These are phyloP conservation scores for Chaetomiaceae sp. DNA, from an alignment of 2,329 filamentous ascomycete genomes.

Conservation along the genomic window DNA sequence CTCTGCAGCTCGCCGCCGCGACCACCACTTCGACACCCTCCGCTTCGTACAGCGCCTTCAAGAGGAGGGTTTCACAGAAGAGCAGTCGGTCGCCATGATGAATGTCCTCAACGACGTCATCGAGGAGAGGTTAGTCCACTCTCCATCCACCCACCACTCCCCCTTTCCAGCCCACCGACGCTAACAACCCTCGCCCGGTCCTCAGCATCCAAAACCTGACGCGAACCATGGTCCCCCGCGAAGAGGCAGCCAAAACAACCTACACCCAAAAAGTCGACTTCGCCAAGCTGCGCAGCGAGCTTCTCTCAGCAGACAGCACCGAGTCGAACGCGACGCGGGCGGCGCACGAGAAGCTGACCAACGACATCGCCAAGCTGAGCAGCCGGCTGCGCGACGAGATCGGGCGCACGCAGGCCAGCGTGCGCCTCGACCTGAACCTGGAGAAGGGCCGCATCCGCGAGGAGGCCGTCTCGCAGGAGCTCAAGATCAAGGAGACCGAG, in stretches of 20 bases:
- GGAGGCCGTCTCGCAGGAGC: slow-evolving; percentile 91
- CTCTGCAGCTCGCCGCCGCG: slow-evolving; percentile 56
- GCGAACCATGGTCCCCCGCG: slow-evolving; percentile 93
- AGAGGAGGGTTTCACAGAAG: slow-evolving; percentile 89
- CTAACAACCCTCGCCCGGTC: slow-evolving; percentile 5
- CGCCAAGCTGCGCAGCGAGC: slow-evolving; percentile 89
- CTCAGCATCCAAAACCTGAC: slow-evolving; percentile 89
- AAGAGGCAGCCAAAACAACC: slow-evolving; percentile 79
- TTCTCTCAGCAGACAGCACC: slow-evolving; percentile 85
- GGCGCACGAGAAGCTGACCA: slow-evolving; percentile 86
- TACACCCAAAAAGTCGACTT: slow-evolving; percentile 95
- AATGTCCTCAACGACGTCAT: slow-evolving; percentile 94
- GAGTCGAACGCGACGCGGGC: slow-evolving; percentile 84
- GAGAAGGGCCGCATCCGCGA: slow-evolving; percentile 96
- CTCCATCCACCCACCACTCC: background rate
- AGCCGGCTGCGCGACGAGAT: slow-evolving; percentile 89
- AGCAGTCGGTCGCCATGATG: slow-evolving; percentile 98
- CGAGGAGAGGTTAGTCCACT: slow-evolving; percentile 74
- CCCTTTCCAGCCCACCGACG: background rate
- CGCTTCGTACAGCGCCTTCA: slow-evolving; percentile 92
- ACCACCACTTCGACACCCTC: slow-evolving; percentile 97
- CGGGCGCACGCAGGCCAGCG: slow-evolving; percentile 85
- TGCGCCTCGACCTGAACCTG: slow-evolving; percentile 86
- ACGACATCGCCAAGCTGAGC: slow-evolving; percentile 91
- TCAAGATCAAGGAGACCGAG: slow-evolving; percentile 98